A percentile compares a stretch with the other conserved stretches of the same genome.
Evolutionary conservation across 108 stramenopile species (phyloP).

Genomic region (Skeletonema potamos): DNA sequence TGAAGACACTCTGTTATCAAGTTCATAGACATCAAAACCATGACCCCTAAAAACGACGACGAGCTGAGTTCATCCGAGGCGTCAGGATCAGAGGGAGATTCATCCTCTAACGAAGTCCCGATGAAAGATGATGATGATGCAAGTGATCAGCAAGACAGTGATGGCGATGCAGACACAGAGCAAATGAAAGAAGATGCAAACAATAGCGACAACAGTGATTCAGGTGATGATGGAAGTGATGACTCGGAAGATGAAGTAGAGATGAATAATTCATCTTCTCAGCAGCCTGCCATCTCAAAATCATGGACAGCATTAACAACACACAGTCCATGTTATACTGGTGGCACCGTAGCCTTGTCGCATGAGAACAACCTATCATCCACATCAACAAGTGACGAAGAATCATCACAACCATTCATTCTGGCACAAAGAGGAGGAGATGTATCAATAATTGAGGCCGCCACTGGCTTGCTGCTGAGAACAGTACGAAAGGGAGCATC

Average conservation of each 20-base stretch:
- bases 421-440: slow-evolving; percentile 80
- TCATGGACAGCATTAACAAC: slow-evolving; percentile 70
- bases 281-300: slow-evolving; percentile 68
- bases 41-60: slow-evolving; percentile 5
- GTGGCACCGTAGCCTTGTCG: slow-evolving; percentile 66
- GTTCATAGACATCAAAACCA: background rate
- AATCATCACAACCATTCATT: slow-evolving; percentile 44
- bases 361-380: slow-evolving; percentile 15
- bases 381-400: background rate
- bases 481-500: slow-evolving; percentile 40
- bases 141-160: slow-evolving; percentile 14
- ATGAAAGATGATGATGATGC: slow-evolving; percentile 15
- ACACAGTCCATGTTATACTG: slow-evolving; percentile 80
- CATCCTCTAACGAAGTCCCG: background rate
- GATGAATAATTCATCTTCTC: background rate
- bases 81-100: background rate
- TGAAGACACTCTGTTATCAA: too few relatives aligned
- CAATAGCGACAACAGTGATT: slow-evolving; percentile 10
- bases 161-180: slow-evolving; percentile 14
- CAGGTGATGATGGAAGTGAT: slow-evolving; percentile 16
- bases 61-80: background rate
- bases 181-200: slow-evolving; percentile 10
- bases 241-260: slow-evolving; percentile 28
- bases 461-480: slow-evolving; percentile 49
- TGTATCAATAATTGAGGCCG: slow-evolving; percentile 75